Percentiles rank a stretch among this genome's conserved stretches.
Conservation (phyloP, 1,139 yeast genomes). For the Magnusiomyces sp. region DNA sequence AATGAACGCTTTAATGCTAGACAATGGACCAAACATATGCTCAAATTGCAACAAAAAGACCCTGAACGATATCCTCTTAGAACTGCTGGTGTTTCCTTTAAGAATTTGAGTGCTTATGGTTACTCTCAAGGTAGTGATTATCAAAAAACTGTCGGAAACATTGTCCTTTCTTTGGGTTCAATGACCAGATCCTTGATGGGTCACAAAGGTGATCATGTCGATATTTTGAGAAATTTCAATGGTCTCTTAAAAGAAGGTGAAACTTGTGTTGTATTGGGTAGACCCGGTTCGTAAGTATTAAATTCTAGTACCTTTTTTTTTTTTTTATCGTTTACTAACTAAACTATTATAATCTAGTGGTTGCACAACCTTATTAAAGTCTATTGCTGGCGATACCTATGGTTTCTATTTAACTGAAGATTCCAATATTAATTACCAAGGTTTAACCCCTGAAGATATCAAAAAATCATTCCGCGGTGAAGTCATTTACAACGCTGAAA, state of each 20-base stretch:
- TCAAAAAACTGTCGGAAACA: slow-evolving; percentile 61
- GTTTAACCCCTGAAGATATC: slow-evolving; percentile 48
- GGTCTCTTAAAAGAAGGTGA: slow-evolving; percentile 64
- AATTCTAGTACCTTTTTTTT: neutral
- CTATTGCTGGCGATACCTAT: slow-evolving; percentile 61
- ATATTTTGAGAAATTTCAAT: slow-evolving; percentile 60
- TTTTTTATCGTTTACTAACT: neutral
- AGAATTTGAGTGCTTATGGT: slow-evolving; percentile 63
- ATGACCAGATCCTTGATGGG: slow-evolving; percentile 18
- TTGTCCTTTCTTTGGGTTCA: slow-evolving; percentile 24
- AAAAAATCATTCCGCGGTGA: slow-evolving; percentile 55
- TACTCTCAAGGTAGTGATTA: slow-evolving; percentile 71
- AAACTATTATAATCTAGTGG: slow-evolving; percentile 35
- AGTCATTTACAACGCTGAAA: slow-evolving; percentile 63
- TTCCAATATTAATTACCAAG: slow-evolving; percentile 41
- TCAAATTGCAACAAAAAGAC: slow-evolving; percentile 46
- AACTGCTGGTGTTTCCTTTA: slow-evolving; percentile 53
- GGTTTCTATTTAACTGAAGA: slow-evolving; percentile 55
- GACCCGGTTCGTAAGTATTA: slow-evolving; percentile 47
- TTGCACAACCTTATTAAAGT: slow-evolving; percentile 66
- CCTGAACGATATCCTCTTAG: slow-evolving; percentile 54
- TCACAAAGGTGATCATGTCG: slow-evolving; percentile 33
- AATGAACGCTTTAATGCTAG: slow-evolving; percentile 50
- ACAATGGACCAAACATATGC: slow-evolving; percentile 68
- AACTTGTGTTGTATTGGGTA: slow-evolving; percentile 65